Base-by-base conservation (phyloP, 169 alveolate species). In the Plasmodium falciparum region DNA sequence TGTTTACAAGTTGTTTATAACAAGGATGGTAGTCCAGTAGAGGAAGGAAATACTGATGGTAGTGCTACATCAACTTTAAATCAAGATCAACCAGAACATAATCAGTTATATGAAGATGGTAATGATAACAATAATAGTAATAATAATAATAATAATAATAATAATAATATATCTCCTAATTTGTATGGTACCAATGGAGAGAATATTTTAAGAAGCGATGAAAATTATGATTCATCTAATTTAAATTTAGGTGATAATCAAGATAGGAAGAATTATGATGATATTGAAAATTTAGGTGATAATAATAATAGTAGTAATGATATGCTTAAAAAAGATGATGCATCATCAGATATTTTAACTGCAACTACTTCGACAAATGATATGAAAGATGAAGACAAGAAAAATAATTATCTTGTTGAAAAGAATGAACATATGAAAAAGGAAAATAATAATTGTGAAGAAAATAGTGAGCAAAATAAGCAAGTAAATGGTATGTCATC, bases 1-100 rank as follows among this genome's bases (percentile, higher is more conserved):
- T 92, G 93, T 39, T 90, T 92, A 52, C 95, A 92, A 73, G 92
- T 92, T 33, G 95, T 92, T 15, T 92, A 92, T 45, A 88, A 83
- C 54, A 91, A 91, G 50, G 95, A 92, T 8, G 89, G 89, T 26
- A 78, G 67, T 49, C 89, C 89, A 4, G 74, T 78, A 50, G 89
- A 78, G 15, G 89, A 78, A 33, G 89, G 78, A 26, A 78, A 9
- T 52, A 47, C 54, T 26, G 89, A 78, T 20, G n/a, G 65, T 0
- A n/a, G 66, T n/a, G 49, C 47, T 2, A 24, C 67, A 66, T 43
- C 70, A 22, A 69, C 47, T 9, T 33, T 33, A 33, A 33, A 33
- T 33, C 45, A 33, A 33, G 45, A 33, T 5, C 45, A 33, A 33
- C 45, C 5, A 33, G 45, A 33, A 33, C 3, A 33, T 33, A 33